Evolutionary conservation across 2,329 filamentous ascomycete genomes (phyloP).

Genomic region (Venturiaceae sp.): DNA sequence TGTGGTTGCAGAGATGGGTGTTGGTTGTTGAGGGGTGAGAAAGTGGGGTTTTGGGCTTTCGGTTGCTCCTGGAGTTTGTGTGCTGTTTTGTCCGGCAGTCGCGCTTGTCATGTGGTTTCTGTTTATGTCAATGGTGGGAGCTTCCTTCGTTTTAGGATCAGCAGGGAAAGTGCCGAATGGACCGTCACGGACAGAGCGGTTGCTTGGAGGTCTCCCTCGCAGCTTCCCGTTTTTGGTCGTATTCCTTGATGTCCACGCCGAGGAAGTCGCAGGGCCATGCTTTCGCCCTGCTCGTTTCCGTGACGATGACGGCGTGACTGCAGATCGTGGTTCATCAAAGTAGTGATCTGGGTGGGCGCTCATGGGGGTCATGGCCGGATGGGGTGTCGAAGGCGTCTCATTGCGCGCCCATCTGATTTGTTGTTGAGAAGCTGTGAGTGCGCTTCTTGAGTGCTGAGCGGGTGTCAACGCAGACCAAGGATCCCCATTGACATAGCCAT

Average conservation of each 20-base stretch:
- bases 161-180: constrained; percentile 62
- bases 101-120: constrained; percentile 27
- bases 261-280: constrained; percentile 81
- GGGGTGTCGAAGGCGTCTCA: constrained; percentile 56
- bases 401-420: constrained; percentile 37
- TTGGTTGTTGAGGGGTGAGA: constrained; percentile 23
- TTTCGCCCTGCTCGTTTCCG: constrained; percentile 48
- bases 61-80: constrained; percentile 14
- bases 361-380: constrained; percentile 65
- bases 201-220: constrained; percentile 70
- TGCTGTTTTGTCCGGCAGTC: constrained; percentile 20
- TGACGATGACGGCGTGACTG: constrained; percentile 53
- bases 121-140: constrained; percentile 34
- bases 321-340: constrained; percentile 60
- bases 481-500: constrained; percentile 29
- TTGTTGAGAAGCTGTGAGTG: constrained; percentile 29
- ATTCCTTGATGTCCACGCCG: constrained; percentile 69
- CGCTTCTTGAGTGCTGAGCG: constrained; percentile 24
- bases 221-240: constrained; percentile 57
- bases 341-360: constrained; percentile 38
- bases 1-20: constrained; percentile 26
- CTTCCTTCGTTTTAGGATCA: constrained; percentile 41
- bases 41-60: constrained; percentile 21
- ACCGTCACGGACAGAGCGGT: constrained; percentile 54
- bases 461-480: constrained; percentile 34